Evolutionary conservation across 2,329 filamentous ascomycete genomes (phyloP).

Genomic region (Dactylellina leptospora): DNA sequence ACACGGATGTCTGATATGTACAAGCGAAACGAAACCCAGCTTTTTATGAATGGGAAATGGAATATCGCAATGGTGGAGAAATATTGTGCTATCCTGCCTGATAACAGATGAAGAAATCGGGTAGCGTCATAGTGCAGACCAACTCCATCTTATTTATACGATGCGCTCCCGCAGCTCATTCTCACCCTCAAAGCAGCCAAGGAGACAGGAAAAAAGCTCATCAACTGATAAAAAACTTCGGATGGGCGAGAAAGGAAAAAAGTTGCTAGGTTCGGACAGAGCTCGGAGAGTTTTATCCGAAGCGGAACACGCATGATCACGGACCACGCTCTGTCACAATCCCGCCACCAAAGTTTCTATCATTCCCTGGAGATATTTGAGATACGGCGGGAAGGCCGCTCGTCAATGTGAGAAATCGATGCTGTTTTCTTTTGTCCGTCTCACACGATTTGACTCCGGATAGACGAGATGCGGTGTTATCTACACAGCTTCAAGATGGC

Average conservation of each 20-base stretch:
- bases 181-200: neutral
- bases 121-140: slow-evolving; percentile 39
- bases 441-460: no score
- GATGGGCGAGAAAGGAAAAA: slow-evolving; percentile 5
- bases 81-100: slow-evolving; percentile 36
- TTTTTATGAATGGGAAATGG: neutral
- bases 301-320: slow-evolving; percentile 19
- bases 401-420: no score
- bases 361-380: no score
- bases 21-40: neutral
- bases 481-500: no score
- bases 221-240: neutral
- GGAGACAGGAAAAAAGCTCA: neutral
- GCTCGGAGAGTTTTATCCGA: slow-evolving; percentile 46
- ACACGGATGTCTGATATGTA: slow-evolving; percentile 22
- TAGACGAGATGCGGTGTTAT: no score
- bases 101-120: neutral
- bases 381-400: no score
- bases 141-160: neutral
- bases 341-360: neutral
- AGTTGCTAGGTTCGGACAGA: slow-evolving; percentile 25
- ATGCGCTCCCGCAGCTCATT: neutral
- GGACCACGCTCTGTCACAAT: neutral
- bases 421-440: no score
- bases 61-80: slow-evolving; percentile 41